Evolutionary conservation across 2,329 filamentous ascomycete genomes (phyloP), one percentile per base, ranked within the genome.

Genomic region (Penicillium expansum): DNA sequence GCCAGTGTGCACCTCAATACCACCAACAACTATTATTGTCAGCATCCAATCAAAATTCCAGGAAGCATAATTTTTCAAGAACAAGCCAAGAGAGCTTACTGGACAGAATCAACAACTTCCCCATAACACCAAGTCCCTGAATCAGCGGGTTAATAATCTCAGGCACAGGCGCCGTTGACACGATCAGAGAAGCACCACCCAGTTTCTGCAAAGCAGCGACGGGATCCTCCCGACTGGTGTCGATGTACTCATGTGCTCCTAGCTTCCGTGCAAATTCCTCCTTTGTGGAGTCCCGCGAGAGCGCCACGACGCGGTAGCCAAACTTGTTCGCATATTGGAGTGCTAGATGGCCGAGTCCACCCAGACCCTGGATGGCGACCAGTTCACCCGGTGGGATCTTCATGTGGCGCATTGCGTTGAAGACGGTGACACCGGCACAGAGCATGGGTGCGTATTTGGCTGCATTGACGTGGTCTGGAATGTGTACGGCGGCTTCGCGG

Each of bases 361-460:
- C 82, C 4, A 84, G 72, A 5, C 82, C 82, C 62, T 83, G 79
- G 16, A 84, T 69, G 0, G 80, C 81, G 4, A 83, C 79, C 3
- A 72, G 69, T 35, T 78, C 77, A 8, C 80, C 81, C 0, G 74
- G 67, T 0, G 66, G 65, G 48, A 82, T 71, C 27, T 75, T 72
- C 76, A 81, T 79, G 11, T 79, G 72, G 3, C 80, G 74, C 48
- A 83, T 78, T 7, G 77, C 63, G 48, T 67, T 67, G 74, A 82
- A 83, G 13, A 81, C 79, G 0, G 80, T 82, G 5, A 83, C 80
- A 14, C 81, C 81, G 1, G 75, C 74, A 50, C 78, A 80, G 39
- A 83, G 76, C 6, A 83, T 18, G 76, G 81, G 20, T 76, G 63
- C 62, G 76, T 59, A 76, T 74, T 53, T 74, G 67, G 76, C 79